Percentiles rank a stretch among this genome's conserved stretches.
These are phyloP conservation scores for Pseudonitzschia delicatissima DNA, from an alignment of 108 stramenopile genomes.

Conservation along the genomic window DNA sequence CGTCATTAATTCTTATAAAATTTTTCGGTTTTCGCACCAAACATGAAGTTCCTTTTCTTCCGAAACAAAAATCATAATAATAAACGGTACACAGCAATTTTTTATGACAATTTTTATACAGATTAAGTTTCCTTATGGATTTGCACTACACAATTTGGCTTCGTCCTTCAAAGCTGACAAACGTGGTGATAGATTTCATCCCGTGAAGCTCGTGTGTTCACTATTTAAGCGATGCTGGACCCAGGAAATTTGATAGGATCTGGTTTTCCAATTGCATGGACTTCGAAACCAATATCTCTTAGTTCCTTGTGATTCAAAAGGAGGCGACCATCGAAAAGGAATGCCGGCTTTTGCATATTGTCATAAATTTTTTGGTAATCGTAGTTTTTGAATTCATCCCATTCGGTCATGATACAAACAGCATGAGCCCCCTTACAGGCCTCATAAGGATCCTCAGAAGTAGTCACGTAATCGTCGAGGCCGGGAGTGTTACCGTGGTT, in stretches of 20 bases:
- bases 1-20: neutral
- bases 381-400: slow-evolving; percentile 98
- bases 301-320: slow-evolving; percentile 87
- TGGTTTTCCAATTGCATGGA: slow-evolving; percentile 94
- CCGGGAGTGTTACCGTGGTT: slow-evolving; percentile 78
- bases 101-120: too few species aligned
- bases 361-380: slow-evolving; percentile 92
- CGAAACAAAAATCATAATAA: too few species aligned
- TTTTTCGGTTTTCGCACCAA: too few species aligned
- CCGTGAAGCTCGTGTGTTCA: too few species aligned
- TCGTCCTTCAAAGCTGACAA: too few species aligned
- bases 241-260: slow-evolving; percentile 78
- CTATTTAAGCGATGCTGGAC: slow-evolving; percentile 2
- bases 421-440: slow-evolving; percentile 97
- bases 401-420: slow-evolving; percentile 96
- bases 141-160: too few species aligned
- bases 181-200: too few species aligned
- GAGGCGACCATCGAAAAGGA: slow-evolving; percentile 98
- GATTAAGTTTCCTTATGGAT: too few species aligned
- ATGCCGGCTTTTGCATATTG: slow-evolving; percentile 97
- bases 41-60: too few species aligned
- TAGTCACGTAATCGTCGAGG: slow-evolving; percentile 78
- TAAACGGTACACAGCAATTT: too few species aligned
- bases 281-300: slow-evolving; percentile 97
- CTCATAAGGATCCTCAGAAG: slow-evolving; percentile 81